These are phyloP conservation scores for Cytospora chrysosperma DNA, from an alignment of 2,329 filamentous ascomycete species.

Conservation along the genomic window DNA sequence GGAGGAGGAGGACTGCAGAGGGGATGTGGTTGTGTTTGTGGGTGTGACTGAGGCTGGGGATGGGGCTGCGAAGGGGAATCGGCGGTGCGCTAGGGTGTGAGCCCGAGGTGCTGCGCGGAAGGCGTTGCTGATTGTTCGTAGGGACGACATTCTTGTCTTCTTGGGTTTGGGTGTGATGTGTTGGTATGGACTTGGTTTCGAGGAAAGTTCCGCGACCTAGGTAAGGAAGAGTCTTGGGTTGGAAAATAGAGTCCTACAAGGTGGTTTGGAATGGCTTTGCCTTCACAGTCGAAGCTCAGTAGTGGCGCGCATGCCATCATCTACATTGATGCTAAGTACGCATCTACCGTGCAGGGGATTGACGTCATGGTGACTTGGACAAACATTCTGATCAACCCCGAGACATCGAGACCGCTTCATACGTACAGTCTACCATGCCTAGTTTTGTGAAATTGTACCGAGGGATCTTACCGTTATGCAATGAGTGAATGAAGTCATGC, in stretches of 20 bases:
- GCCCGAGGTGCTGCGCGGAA: constrained; percentile 21
- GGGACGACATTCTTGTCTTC: neutral
- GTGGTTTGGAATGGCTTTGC: neutral
- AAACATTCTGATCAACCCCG: neutral
- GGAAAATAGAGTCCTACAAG: neutral
- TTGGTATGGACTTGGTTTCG: neutral
- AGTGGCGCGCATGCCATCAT: neutral
- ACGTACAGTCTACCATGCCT: neutral
- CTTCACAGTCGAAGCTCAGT: neutral
- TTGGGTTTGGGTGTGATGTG: neutral
- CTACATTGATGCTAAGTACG: neutral
- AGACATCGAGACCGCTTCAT: neutral
- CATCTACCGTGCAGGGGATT: neutral
- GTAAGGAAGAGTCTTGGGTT: too few relatives aligned
- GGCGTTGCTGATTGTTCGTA: constrained; percentile 9
- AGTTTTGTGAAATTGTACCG: too few relatives aligned
- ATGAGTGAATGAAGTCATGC: neutral
- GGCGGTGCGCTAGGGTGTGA: constrained; percentile 1
- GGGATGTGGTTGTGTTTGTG: too few relatives aligned
- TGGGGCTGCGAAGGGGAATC: constrained; percentile 5
- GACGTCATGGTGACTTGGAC: neutral
- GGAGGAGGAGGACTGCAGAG: constrained; percentile 29
- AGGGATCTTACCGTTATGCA: neutral
- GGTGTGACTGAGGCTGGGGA: neutral
- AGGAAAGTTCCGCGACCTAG: neutral